Evolutionary conservation across 2,329 filamentous ascomycete genomes (phyloP).

Genomic region (Hypoxylon sp.): DNA sequence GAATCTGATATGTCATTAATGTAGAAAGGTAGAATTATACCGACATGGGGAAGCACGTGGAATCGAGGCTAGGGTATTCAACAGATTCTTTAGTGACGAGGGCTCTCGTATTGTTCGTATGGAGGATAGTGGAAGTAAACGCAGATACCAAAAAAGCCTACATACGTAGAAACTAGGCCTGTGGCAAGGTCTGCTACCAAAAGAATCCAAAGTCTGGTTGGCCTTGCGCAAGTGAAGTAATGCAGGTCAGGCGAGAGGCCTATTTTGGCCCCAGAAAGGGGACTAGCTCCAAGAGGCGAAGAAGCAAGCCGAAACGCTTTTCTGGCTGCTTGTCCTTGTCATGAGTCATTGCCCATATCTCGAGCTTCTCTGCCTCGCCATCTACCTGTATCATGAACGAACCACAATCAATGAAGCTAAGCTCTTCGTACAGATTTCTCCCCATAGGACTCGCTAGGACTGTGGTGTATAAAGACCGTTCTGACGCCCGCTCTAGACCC

Average conservation of each 20-base stretch:
- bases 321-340: background rate
- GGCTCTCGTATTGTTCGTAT: background rate
- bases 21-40: conserved; percentile 2
- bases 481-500: conserved; percentile 28
- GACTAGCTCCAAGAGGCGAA: conserved; percentile 1
- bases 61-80: background rate
- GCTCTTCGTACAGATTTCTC: conserved; percentile 24
- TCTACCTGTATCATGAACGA: conserved; percentile 24
- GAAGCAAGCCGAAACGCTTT: background rate
- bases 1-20: conserved; percentile 10
- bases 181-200: background rate
- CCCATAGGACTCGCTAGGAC: conserved; percentile 31
- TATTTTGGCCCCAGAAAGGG: conserved; percentile 8
- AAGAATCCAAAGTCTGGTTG: conserved; percentile 2
- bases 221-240: conserved; percentile 2
- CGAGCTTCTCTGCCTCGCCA: conserved; percentile 21
- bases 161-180: conserved; percentile 4
- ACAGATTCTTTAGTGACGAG: background rate
- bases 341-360: conserved; percentile 26
- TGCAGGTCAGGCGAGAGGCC: background rate
- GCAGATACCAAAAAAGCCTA: conserved; percentile 1
- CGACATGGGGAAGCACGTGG: conserved; percentile 6
- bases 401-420: conserved; percentile 19
- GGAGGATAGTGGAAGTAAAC: conserved; percentile 2
- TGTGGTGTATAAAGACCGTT: conserved; percentile 7